Percentiles rank a stretch among this genome's conserved stretches.
These are phyloP conservation scores for Candida krabiensis DNA, from an alignment of 805 yeast species.

Conservation along the genomic window DNA sequence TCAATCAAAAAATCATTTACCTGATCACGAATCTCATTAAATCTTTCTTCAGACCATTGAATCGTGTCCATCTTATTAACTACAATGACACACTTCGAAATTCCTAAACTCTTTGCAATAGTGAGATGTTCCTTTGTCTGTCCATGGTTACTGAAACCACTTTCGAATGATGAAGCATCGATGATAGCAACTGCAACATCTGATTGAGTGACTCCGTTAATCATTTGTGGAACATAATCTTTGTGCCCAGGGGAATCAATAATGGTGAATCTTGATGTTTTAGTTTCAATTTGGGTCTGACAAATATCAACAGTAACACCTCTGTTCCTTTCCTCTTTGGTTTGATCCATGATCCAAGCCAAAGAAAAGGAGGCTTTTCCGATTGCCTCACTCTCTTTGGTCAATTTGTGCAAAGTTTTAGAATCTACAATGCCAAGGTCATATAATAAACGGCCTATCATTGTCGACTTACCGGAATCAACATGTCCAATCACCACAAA, in stretches of 20 bases:
- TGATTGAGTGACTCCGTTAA: conserved; percentile 79
- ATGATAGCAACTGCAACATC: conserved; percentile 73
- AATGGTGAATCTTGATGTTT: conserved; percentile 56
- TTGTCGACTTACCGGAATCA: conserved; percentile 82
- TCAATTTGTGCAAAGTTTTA: conserved; percentile 59
- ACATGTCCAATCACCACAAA: conserved; percentile 85
- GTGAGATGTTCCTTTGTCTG: conserved; percentile 79
- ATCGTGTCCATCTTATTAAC: conserved; percentile 71
- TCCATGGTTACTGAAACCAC: conserved; percentile 65
- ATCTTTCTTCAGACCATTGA: conserved; percentile 56
- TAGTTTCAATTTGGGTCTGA: conserved; percentile 64
- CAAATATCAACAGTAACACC: conserved; percentile 83
- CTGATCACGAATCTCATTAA: conserved; percentile 47
- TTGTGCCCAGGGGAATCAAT: conserved; percentile 86
- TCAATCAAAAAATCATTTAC: conserved; percentile 49
- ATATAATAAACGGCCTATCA: conserved; percentile 70
- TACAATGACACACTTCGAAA: conserved; percentile 58
- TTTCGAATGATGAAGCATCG: conserved; percentile 73
- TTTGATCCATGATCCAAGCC: conserved; percentile 86
- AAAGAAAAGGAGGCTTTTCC: conserved; percentile 81
- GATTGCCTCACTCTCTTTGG: conserved; percentile 60
- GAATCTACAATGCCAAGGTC: conserved; percentile 69
- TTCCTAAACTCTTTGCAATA: conserved; percentile 65
- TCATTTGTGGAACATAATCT: conserved; percentile 84
- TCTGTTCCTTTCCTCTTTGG: conserved; percentile 68